These are phyloP conservation scores for Boletus hoseneyae DNA, from an alignment of 1,284 basidiomycete genomes.

Conservation along the genomic window DNA sequence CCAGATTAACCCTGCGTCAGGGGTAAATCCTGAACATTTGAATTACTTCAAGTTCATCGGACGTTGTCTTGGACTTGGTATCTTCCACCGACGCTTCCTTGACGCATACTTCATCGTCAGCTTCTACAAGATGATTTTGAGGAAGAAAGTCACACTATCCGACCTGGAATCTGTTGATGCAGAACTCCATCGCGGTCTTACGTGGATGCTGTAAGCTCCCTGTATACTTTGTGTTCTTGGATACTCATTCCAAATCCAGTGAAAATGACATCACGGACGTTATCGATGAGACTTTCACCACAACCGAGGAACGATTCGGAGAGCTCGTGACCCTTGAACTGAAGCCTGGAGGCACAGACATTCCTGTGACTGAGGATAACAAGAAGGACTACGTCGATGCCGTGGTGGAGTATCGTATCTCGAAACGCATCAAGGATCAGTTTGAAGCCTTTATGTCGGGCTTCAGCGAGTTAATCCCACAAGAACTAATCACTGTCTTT, in stretches of 20 bases:
- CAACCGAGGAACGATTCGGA: slow-evolving; percentile 91
- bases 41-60: slow-evolving; percentile 99
- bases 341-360: slow-evolving; percentile 74
- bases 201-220: slow-evolving; percentile 82
- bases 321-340: slow-evolving; percentile 91
- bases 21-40: slow-evolving; percentile 93
- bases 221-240: neutral
- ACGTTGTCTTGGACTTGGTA: slow-evolving; percentile 85
- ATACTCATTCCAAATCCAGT: slow-evolving; percentile 33
- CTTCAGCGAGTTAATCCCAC: slow-evolving; percentile 93
- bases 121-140: slow-evolving; percentile 97
- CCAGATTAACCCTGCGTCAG: slow-evolving; percentile 93
- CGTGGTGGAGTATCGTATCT: slow-evolving; percentile 90
- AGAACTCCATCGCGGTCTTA: slow-evolving; percentile 83
- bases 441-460: slow-evolving; percentile 95
- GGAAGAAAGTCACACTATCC: slow-evolving; percentile 83
- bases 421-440: slow-evolving; percentile 89
- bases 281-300: slow-evolving; percentile 88
- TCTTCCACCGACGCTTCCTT: slow-evolving; percentile 94
- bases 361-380: slow-evolving; percentile 89
- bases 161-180: slow-evolving; percentile 88
- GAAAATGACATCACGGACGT: slow-evolving; percentile 91
- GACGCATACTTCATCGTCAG: slow-evolving; percentile 96
- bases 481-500: slow-evolving; percentile 92
- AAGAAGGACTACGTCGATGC: slow-evolving; percentile 93